A percentile compares a stretch with the other conserved stretches of the same genome.
Evolutionary conservation across 208 protist genomes (phyloP).

Genomic region (Trichomonas tenax): DNA sequence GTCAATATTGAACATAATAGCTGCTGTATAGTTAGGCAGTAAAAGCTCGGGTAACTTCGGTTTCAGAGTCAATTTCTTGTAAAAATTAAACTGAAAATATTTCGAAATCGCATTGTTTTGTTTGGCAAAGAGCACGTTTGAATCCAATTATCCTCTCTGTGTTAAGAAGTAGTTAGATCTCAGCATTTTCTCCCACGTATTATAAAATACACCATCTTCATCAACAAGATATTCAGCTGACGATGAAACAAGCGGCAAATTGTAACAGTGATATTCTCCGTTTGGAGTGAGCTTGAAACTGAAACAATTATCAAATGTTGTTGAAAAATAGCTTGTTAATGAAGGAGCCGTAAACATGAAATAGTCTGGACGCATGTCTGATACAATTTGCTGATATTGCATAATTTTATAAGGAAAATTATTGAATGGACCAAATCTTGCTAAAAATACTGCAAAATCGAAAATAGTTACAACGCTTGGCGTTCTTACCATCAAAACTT

Average conservation of each 20-base stretch:
- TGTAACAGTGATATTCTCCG: not conserved
- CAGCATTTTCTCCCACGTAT: not conserved
- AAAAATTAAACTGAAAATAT: too few species aligned
- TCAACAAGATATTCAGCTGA: not conserved
- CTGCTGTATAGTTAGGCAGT: too few species aligned
- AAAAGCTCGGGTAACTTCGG: too few species aligned
- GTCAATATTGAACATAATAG: too few species aligned
- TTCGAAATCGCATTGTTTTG: too few species aligned
- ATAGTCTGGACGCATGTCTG: not conserved
- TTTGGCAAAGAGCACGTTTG: too few species aligned
- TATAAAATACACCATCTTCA: not conserved
- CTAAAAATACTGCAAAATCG: constrained; percentile 6
- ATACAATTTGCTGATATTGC: not conserved
- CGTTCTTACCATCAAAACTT: not conserved
- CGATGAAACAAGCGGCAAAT: not conserved
- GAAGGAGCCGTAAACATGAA: not conserved
- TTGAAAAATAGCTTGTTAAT: not conserved
- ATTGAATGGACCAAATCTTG: not conserved
- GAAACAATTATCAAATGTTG: not conserved
- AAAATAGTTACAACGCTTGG: not conserved
- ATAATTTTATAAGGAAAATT: not conserved
- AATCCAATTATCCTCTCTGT: not conserved
- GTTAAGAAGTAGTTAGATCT: not conserved
- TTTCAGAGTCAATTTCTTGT: too few species aligned
- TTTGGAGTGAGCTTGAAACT: not conserved